These are phyloP conservation scores for Sporothrix sp. DNA, from an alignment of 2,329 filamentous ascomycete genomes.

Conservation along the genomic window DNA sequence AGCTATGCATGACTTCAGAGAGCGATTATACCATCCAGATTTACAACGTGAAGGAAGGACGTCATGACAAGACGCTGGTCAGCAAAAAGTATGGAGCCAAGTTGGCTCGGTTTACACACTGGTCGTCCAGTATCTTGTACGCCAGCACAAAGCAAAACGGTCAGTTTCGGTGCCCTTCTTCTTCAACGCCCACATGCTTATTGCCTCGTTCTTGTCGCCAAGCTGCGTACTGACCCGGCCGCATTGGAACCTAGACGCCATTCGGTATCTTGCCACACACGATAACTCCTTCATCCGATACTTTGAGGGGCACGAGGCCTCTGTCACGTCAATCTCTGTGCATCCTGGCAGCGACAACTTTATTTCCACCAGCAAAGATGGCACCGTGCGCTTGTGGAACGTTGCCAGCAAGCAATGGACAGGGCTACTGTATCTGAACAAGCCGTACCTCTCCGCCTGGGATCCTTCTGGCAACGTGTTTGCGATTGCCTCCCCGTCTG, in stretches of 20 bases:
- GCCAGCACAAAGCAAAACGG: slow-evolving; percentile 91
- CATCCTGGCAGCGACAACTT: slow-evolving; percentile 86
- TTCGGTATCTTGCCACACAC: slow-evolving; percentile 79
- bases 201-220: background rate
- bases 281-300: slow-evolving; percentile 96
- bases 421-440: slow-evolving; percentile 70
- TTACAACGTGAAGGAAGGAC: slow-evolving; percentile 86
- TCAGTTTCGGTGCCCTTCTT: slow-evolving; percentile 29
- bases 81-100: slow-evolving; percentile 97
- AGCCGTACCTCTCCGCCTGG: slow-evolving; percentile 75
- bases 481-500: slow-evolving; percentile 73
- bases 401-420: slow-evolving; percentile 69
- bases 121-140: slow-evolving; percentile 83
- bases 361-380: slow-evolving; percentile 81
- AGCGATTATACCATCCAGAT: slow-evolving; percentile 94
- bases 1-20: slow-evolving; percentile 81
- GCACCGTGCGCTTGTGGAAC: slow-evolving; percentile 88
- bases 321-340: slow-evolving; percentile 74
- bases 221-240: background rate
- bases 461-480: slow-evolving; percentile 90
- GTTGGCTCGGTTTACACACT: slow-evolving; percentile 87
- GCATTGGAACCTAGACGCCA: no score
- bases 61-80: slow-evolving; percentile 77
- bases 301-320: slow-evolving; percentile 79
- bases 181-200: no score